These are phyloP conservation scores for Verticillium tricorpus DNA, from an alignment of 2,329 filamentous ascomycete genomes.

Conservation along the genomic window DNA sequence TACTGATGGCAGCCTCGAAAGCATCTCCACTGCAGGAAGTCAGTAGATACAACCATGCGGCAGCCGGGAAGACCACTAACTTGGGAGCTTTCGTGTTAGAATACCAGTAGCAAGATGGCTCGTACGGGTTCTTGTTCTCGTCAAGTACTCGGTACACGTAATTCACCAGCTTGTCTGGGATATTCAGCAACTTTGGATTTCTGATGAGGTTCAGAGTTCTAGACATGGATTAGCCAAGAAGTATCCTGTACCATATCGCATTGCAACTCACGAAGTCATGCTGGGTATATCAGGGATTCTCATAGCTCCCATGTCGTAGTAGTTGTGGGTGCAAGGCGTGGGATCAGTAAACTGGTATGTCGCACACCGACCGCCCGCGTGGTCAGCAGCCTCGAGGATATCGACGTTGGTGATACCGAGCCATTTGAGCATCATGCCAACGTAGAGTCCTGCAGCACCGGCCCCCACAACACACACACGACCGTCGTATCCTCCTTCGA, in stretches of 20 bases:
- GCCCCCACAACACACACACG: slow-evolving; percentile 29
- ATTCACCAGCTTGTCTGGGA: slow-evolving; percentile 10
- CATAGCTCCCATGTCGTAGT: slow-evolving; percentile 38
- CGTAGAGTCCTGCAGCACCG: slow-evolving; percentile 29
- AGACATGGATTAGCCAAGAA: background rate
- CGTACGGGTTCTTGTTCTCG: background rate
- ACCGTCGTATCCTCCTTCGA: background rate
- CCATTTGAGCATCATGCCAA: slow-evolving; percentile 25
- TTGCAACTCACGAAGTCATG: slow-evolving; percentile 18
- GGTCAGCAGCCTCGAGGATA: slow-evolving; percentile 25
- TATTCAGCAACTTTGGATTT: slow-evolving; percentile 9
- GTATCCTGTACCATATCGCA: background rate
- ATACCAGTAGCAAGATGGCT: slow-evolving; percentile 1
- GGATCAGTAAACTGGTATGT: slow-evolving; percentile 25
- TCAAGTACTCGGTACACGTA: slow-evolving; percentile 3
- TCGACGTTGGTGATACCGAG: slow-evolving; percentile 22
- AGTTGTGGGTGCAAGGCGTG: slow-evolving; percentile 21
- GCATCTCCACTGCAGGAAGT: background rate
- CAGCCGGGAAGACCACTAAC: background rate
- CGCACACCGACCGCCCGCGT: slow-evolving; percentile 27
- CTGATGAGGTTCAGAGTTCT: slow-evolving; percentile 4
- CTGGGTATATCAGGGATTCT: slow-evolving; percentile 26
- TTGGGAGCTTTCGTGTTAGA: background rate
- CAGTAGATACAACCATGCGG: too few species aligned
- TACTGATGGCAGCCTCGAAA: background rate